A percentile compares a stretch with the other conserved stretches of the same genome.
Conservation (phyloP, 2,329 filamentous ascomycete genomes). For the Fusarium pseudograminearum region DNA sequence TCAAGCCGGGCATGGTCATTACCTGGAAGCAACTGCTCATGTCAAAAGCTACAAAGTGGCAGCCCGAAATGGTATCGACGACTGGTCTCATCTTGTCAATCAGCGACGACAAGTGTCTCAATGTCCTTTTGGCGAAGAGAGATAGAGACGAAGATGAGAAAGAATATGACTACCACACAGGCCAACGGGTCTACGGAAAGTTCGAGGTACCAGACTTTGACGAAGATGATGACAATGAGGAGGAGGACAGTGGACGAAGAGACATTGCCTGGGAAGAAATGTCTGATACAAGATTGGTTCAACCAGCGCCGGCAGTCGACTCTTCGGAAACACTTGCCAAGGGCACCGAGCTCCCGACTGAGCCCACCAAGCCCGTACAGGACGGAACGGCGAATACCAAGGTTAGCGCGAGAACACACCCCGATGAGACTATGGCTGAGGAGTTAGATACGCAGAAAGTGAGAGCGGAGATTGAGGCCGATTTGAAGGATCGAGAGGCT, state of each 20-base stretch:
- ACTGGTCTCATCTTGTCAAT: constrained; percentile 75
- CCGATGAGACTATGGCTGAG: constrained; percentile 42
- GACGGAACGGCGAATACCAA: constrained; percentile 37
- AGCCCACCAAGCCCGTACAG: constrained; percentile 26
- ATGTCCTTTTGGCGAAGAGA: constrained; percentile 75
- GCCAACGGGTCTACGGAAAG: constrained; percentile 78
- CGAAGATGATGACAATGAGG: constrained; percentile 66
- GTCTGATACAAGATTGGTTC: constrained; percentile 75
- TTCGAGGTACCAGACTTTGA: constrained; percentile 79
- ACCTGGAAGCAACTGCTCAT: constrained; percentile 75
- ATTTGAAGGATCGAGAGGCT: constrained; percentile 36
- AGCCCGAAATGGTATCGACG: constrained; percentile 71
- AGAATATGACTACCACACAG: constrained; percentile 73
- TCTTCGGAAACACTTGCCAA: constrained; percentile 38
- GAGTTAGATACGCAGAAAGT: constrained; percentile 49
- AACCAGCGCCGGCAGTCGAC: constrained; percentile 50
- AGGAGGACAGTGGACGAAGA: constrained; percentile 72
- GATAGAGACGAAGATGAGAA: constrained; percentile 72
- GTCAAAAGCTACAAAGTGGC: constrained; percentile 72
- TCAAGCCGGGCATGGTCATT: constrained; percentile 71
- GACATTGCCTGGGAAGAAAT: constrained; percentile 71
- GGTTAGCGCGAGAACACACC: constrained; percentile 45
- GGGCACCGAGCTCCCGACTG: constrained; percentile 44
- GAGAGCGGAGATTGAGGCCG: constrained; percentile 44
- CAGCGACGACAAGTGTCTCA: constrained; percentile 63